Evolutionary conservation across 805 yeast genomes (phyloP), one percentile per base, ranked within the genome.

Genomic region (Metschnikowia rubicola): DNA sequence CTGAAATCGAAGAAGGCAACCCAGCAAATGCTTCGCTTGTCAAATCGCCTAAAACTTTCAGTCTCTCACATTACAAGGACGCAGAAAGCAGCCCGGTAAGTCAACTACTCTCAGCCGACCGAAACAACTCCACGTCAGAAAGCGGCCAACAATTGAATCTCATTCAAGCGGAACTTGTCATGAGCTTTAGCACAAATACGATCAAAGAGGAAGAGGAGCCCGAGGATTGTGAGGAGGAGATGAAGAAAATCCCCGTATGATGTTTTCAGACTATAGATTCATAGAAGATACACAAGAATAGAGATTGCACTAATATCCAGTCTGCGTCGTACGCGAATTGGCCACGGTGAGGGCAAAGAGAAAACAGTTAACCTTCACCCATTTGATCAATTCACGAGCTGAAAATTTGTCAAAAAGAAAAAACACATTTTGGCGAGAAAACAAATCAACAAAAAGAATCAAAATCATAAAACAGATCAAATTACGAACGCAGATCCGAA

Each of bases 171-270:
- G 68, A 62, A 33, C 53, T 63, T 41, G 34, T 50, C n/a, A 66
- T 58, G 50, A 65, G 68, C 44, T 64, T 52, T 51, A 65, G 69
- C 46, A 67, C 72, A 15, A 64, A 61, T 47, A 70, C 75, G 30
- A 70, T 70, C 29, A 58, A 58, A 39, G 75, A 70, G 51, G 75
- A 70, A 44, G 74, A 69, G 12, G 74, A 70, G 51, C 69, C 71
- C 1, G 71, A 64, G 26, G 50, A 56, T 3, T 29, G 12, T 15
- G 46, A 43, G 17, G 46, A 21, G 26, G 26, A 21, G 26, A 21
- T 7, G 26, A 21, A 21, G 26, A 7, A 21, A 19, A 8, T 13
- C 35, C 3, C 35, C 28, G 30, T 12, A 17, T 15, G 30, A 28
- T 10, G 17, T 34, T 13, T 10, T 9, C 10, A 19, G 21, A 34